Evolutionary conservation across 2,329 filamentous ascomycete species (phyloP).

Genomic region (Stenocarpella maydis): DNA sequence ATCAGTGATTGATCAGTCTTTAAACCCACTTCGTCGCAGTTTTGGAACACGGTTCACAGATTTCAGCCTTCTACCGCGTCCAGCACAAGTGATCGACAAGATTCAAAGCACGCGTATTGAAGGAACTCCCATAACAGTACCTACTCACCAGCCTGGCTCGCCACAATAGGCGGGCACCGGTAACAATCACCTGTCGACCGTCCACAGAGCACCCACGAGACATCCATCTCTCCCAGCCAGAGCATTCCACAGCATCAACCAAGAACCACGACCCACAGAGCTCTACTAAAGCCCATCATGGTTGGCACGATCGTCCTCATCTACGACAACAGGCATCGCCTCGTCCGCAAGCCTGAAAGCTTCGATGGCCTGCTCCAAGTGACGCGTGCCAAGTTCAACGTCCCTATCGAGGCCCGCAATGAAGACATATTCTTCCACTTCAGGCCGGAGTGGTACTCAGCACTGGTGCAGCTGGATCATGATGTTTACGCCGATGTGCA

Average conservation of each 20-base stretch:
- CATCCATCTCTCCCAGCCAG: not conserved
- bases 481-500: not conserved
- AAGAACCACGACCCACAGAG: not conserved
- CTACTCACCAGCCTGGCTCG: not conserved
- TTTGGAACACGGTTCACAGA: not conserved
- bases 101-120: not conserved
- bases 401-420: accelerated
- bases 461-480: not conserved
- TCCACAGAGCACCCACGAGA: not conserved
- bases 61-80: not conserved
- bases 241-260: not conserved
- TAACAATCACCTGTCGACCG: not conserved
- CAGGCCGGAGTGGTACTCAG: not conserved
- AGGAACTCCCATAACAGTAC: not conserved
- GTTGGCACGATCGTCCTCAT: not conserved
- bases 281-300: not conserved
- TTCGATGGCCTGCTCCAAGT: not conserved
- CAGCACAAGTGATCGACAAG: slow-evolving; percentile 10
- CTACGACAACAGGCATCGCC: not conserved
- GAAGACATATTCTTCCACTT: not conserved
- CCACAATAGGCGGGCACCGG: too few species aligned
- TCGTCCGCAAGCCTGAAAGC: not conserved
- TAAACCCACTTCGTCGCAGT: not conserved
- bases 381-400: not conserved
- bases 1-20: not conserved